Conservation (phyloP, 306 rosid genomes). For the Comarum palustre region DNA sequence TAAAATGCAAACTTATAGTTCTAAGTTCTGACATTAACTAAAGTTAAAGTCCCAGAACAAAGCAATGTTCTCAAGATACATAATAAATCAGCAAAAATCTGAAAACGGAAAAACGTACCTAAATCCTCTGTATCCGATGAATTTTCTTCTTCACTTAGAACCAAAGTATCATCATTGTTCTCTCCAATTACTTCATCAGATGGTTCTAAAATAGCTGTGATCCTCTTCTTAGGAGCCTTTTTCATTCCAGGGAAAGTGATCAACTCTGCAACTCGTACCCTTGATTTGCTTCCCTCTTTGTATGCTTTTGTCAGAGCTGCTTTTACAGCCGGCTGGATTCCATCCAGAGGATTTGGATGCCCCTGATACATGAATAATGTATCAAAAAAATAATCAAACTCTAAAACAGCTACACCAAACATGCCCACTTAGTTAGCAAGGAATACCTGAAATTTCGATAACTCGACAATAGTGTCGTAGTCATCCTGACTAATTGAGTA, state of each 20-base stretch:
- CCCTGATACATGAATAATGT: constrained; percentile 51
- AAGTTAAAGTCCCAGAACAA: neutral
- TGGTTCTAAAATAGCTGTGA: constrained; percentile 87
- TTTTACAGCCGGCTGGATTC: constrained; percentile 64
- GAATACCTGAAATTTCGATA: constrained; percentile 82
- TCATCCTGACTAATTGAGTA: constrained; percentile 86
- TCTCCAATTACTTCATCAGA: constrained; percentile 53
- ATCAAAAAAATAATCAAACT: constrained; percentile 12
- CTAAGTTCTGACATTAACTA: neutral
- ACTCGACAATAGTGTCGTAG: constrained; percentile 72
- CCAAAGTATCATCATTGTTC: constrained; percentile 44
- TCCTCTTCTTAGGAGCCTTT: constrained; percentile 76
- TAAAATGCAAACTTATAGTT: neutral
- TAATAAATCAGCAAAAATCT: neutral
- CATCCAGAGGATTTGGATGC: constrained; percentile 74
- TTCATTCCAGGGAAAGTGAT: constrained; percentile 66
- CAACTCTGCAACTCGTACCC: constrained; percentile 73
- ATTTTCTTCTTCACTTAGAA: constrained; percentile 70
- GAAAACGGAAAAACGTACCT: constrained; percentile 35
- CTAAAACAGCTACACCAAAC: constrained; percentile 7
- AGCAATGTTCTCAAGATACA: neutral
- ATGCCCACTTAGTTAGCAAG: constrained; percentile 11
- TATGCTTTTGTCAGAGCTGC: constrained; percentile 86
- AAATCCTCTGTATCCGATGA: constrained; percentile 57
- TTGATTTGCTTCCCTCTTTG: constrained; percentile 67